phyloP scores from a whole-genome alignment of 2,329 filamentous ascomycete species.

The Phialophora macrospora region DNA sequence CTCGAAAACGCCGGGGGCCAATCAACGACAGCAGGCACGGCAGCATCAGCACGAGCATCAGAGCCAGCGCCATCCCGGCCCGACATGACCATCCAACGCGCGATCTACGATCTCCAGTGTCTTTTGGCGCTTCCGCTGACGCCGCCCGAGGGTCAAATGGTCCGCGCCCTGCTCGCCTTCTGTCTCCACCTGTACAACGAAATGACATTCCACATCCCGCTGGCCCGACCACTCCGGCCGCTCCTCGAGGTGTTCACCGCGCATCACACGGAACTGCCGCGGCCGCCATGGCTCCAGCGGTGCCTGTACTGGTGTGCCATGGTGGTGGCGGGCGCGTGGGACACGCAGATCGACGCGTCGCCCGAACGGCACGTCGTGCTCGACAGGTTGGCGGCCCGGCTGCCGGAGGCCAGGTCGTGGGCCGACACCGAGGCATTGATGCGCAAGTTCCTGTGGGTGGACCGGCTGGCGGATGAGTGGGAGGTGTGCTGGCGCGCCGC shows the following conservation, averaged over 20 bases:
- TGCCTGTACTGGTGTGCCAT: conserved; percentile 30
- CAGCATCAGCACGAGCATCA: neutral
- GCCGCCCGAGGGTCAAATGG: conserved; percentile 20
- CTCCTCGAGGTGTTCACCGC: conserved; percentile 25
- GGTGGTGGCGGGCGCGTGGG: conserved; percentile 28
- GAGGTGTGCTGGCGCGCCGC: conserved; percentile 30
- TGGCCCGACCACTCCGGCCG: conserved; percentile 27
- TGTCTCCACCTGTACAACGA: conserved; percentile 30
- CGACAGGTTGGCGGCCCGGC: conserved; percentile 3
- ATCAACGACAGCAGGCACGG: neutral
- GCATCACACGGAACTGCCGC: conserved; percentile 4
- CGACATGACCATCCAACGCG: conserved; percentile 29
- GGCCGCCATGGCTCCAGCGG: conserved; percentile 23
- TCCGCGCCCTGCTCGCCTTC: conserved; percentile 26
- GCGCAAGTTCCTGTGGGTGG: conserved; percentile 26
- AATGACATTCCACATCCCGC: conserved; percentile 24
- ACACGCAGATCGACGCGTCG: conserved; percentile 26
- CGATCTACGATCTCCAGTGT: conserved; percentile 32
- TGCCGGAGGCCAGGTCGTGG: conserved; percentile 25
- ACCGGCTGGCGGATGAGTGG: conserved; percentile 26
- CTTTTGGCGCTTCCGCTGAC: conserved; percentile 25
- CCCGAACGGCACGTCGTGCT: conserved; percentile 24
- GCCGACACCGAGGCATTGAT: conserved; percentile 21
- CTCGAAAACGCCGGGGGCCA: neutral
- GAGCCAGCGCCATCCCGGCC: neutral